A percentile compares a stretch with the other conserved stretches of the same genome.
phyloP scores from a whole-genome alignment of 1,284 basidiomycete species.

The Sphagnurus paluster region DNA sequence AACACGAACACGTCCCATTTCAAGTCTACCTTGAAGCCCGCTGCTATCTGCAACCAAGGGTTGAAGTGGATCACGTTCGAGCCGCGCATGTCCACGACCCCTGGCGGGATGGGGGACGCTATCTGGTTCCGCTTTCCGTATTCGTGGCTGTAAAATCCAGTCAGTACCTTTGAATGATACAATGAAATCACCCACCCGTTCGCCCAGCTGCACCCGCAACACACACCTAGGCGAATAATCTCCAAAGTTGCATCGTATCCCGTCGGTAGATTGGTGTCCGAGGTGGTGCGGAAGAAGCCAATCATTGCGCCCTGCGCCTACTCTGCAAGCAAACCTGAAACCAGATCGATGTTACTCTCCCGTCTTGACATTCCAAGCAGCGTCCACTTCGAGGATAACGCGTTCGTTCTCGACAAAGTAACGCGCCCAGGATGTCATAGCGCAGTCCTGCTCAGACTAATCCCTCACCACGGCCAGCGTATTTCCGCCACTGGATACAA shows the following conservation, averaged over 20 bases:
- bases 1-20: no score
- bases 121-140: constrained; percentile 12
- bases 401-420: constrained; percentile 2
- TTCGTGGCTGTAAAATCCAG: constrained; percentile 4
- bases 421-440: constrained; percentile 7
- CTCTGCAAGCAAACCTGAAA: constrained; percentile 8
- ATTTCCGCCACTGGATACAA: constrained; percentile 3
- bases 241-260: constrained; percentile 11
- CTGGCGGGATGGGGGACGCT: constrained; percentile 9
- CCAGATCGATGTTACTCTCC: background rate
- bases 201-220: no score
- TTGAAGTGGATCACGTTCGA: constrained; percentile 7
- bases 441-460: constrained; percentile 10
- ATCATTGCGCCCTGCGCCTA: constrained; percentile 6
- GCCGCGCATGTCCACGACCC: constrained; percentile 9
- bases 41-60: constrained; percentile 11
- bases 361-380: background rate
- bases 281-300: constrained; percentile 13
- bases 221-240: constrained; percentile 4
- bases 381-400: constrained; percentile 9
- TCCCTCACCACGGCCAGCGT: constrained; percentile 11
- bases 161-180: background rate
- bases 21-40: no score
- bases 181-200: no score
- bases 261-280: constrained; percentile 6